These are phyloP conservation scores for Aegilops tauschii DNA, from an alignment of 176 grass and related monocot genomes.

Conservation along the genomic window DNA sequence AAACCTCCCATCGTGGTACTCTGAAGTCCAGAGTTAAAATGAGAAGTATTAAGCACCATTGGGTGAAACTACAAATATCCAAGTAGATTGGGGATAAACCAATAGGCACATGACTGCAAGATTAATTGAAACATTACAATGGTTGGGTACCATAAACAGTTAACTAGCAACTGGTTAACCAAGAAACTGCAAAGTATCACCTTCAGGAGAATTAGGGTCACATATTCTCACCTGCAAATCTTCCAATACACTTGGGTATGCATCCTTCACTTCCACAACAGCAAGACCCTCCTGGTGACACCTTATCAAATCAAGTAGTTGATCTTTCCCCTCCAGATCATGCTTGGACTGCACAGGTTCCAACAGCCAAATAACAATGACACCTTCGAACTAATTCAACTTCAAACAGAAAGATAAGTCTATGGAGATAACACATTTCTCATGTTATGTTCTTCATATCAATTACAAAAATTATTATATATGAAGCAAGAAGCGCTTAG, in stretches of 20 bases:
- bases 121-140: background rate
- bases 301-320: background rate
- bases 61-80: background rate
- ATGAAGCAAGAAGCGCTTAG: background rate
- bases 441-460: background rate
- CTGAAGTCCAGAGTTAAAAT: background rate
- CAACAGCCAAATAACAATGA: slow-evolving; percentile 1
- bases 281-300: background rate
- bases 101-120: background rate
- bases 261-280: background rate
- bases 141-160: background rate
- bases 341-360: background rate
- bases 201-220: slow-evolving; percentile 8
- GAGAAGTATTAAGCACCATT: background rate
- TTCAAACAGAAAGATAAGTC: background rate
- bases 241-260: background rate
- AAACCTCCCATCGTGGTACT: background rate
- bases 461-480: background rate
- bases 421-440: background rate
- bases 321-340: background rate
- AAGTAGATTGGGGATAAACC: background rate
- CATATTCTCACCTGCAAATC: slow-evolving; percentile 26
- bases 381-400: slow-evolving; percentile 1
- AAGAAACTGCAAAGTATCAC: background rate
- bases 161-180: background rate